Evolutionary conservation across 768 basidiomycete species (phyloP).

Genomic region (Amanita muscaria): DNA sequence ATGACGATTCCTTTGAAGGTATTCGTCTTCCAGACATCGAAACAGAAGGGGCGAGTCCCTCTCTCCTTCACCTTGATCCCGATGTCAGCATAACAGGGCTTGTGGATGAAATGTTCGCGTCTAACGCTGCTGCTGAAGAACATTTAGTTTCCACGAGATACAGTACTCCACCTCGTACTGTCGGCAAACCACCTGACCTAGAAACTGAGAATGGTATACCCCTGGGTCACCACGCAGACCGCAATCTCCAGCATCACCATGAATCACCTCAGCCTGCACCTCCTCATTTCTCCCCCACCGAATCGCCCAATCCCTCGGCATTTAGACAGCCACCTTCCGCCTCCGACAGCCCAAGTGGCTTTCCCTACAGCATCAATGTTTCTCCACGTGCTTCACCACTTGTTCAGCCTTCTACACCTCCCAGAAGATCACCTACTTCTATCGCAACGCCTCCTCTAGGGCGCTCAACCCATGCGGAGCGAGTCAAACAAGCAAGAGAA

Average conservation of each 20-base stretch:
- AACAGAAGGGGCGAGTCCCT: conserved; percentile 23
- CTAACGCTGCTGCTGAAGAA: conserved; percentile 21
- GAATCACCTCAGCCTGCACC: conserved; percentile 23
- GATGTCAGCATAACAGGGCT: conserved; percentile 63
- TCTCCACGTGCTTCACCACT: conserved; percentile 26
- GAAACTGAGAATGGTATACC: conserved; percentile 59
- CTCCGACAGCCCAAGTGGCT: conserved; percentile 12
- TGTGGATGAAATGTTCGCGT: conserved; percentile 59
- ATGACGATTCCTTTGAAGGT: conserved; percentile 36
- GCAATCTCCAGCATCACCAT: conserved; percentile 37
- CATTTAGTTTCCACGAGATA: conserved; percentile 16
- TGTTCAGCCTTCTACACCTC: conserved; percentile 27
- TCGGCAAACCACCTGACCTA: conserved; percentile 41
- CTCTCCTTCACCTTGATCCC: conserved; percentile 30
- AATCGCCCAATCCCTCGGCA: conserved; percentile 15
- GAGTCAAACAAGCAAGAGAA: conserved; percentile 20
- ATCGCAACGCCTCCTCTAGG: conserved; percentile 30
- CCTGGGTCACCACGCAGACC: conserved; percentile 49
- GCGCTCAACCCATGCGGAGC: conserved; percentile 27
- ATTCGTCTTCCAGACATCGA: conserved; percentile 34
- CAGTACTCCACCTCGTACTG: conserved; percentile 36
- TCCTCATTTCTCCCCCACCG: conserved; percentile 23
- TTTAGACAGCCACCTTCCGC: conserved; percentile 14
- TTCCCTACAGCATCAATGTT: conserved; percentile 22
- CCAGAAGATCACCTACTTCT: conserved; percentile 22